A percentile compares a stretch with the other conserved stretches of the same genome.
These are phyloP conservation scores for Williopsis jadinii DNA, from an alignment of 1,139 yeast genomes.

Conservation along the genomic window DNA sequence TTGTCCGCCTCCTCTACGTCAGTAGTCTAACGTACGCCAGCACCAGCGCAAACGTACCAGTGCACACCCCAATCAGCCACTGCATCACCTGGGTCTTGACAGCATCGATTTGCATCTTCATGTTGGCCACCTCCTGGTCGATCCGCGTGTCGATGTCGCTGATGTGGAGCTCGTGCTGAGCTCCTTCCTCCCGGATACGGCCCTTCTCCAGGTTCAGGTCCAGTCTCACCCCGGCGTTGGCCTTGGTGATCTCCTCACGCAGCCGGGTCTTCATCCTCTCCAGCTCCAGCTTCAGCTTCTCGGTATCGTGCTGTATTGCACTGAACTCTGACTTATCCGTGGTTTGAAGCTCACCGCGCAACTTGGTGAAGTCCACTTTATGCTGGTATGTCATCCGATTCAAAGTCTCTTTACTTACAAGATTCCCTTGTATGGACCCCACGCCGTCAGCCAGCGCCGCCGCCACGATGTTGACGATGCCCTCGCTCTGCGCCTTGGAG, in stretches of 20 bases:
- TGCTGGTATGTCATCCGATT: conserved; percentile 89
- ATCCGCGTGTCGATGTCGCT: conserved; percentile 93
- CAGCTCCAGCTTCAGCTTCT: conserved; percentile 72
- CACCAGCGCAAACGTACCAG: conserved; percentile 93
- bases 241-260: conserved; percentile 87
- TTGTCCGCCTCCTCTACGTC: conserved; percentile 27
- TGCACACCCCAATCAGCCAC: conserved; percentile 96
- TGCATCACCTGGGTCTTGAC: conserved; percentile 96
- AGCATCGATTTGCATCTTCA: conserved; percentile 89
- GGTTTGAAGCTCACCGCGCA: conserved; percentile 84
- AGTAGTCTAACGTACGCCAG: conserved; percentile 84
- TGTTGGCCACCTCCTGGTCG: conserved; percentile 90
- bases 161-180: conserved; percentile 86
- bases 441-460: conserved; percentile 81
- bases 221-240: conserved; percentile 82
- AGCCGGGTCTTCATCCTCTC: conserved; percentile 80
- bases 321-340: conserved; percentile 85
- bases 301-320: conserved; percentile 79
- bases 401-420: conserved; percentile 76
- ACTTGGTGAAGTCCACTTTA: conserved; percentile 90
- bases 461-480: conserved; percentile 69
- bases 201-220: conserved; percentile 94
- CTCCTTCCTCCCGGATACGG: conserved; percentile 86
- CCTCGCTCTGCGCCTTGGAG: conserved; percentile 67
- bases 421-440: conserved; percentile 61